Evolutionary conservation across 345 rosid species (phyloP).

Genomic region (Hypericum perforatum): DNA sequence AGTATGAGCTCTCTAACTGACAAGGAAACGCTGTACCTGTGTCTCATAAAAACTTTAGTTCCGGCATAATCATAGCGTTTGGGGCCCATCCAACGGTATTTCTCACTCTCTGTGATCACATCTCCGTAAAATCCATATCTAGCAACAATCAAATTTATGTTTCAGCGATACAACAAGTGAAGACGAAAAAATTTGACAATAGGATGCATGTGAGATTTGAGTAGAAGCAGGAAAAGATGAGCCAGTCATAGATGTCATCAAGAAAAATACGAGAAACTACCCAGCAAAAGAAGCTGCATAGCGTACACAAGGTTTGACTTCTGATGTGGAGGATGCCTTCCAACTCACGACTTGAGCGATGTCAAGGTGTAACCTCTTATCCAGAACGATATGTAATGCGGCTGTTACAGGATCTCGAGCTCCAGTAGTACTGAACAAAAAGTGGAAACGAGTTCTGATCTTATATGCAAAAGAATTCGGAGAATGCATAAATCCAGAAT

Average conservation of each 20-base stretch:
- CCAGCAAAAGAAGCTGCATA: slow-evolving; percentile 98
- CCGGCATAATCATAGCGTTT: slow-evolving; percentile 91
- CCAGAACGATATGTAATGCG: slow-evolving; percentile 75
- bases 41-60: slow-evolving; percentile 83
- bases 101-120: slow-evolving; percentile 88
- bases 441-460: not conserved
- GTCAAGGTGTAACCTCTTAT: slow-evolving; percentile 68
- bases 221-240: no score
- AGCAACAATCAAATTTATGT: slow-evolving; percentile 10
- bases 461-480: no score
- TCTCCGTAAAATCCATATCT: slow-evolving; percentile 98
- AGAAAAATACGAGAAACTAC: slow-evolving; percentile 34
- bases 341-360: slow-evolving; percentile 94
- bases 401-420: slow-evolving; percentile 90
- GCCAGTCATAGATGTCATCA: no score
- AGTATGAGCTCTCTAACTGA: not conserved
- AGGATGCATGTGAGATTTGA: no score
- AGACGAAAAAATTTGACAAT: no score
- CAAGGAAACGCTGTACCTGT: slow-evolving; percentile 38
- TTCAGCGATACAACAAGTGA: not conserved
- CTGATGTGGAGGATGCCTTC: slow-evolving; percentile 51
- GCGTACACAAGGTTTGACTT: slow-evolving; percentile 67
- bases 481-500: slow-evolving; percentile 2
- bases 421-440: slow-evolving; percentile 72
- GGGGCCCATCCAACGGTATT: slow-evolving; percentile 97